Base-by-base conservation (phyloP, 306 rosid genomes). In the Vicia faba region DNA sequence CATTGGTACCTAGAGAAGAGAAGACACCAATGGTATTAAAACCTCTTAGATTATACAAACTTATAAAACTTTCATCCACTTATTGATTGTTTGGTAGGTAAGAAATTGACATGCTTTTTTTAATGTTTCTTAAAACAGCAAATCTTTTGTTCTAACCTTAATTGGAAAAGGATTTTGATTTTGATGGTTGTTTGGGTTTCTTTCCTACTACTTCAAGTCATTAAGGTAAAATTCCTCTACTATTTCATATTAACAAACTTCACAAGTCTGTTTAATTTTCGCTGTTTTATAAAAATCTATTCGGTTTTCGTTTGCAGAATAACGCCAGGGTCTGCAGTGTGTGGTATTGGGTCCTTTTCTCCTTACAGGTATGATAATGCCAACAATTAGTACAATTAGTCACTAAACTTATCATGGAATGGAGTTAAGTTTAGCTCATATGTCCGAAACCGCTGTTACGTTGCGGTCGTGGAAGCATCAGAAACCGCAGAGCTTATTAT, bases 291-390 rank as follows among this genome's bases (percentile, higher is more conserved):
- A 7, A 8, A 61, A 79, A 4, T 4, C 18, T 53, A 38, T 43
- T 68, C 33, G 19, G 5, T 61, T 26, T 56, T 76, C 19, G 13
- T 61, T 29, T 75, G 80, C 91, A 89, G 98, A 92, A 89, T 81
- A 66, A 75, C 75, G 62, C 59, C 0, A 56, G 61, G 56, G 85
- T 68, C 12, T 92, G 98, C 80, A 65, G 95, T 78, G 38, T 38
- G 20, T 85, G 86, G 95, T 92, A 92, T 64, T 92, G 98, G 98
- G 79, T 84, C 55, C 80, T 92, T 58, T 92, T 89, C 83, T 69
- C 68, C 82, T 68, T 87, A 51, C 95, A 89, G 92, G 98, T 87
- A 66, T n/a, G 72, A 70, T 58, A 20, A 28, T 6, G 16, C 31
- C 7, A n/a, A 3, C 50, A 33, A 19, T 57, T 12, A 69, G 45